Base-by-base conservation (phyloP, 129 eudicot species). In the Chrysanthemum lavandulifolium region DNA sequence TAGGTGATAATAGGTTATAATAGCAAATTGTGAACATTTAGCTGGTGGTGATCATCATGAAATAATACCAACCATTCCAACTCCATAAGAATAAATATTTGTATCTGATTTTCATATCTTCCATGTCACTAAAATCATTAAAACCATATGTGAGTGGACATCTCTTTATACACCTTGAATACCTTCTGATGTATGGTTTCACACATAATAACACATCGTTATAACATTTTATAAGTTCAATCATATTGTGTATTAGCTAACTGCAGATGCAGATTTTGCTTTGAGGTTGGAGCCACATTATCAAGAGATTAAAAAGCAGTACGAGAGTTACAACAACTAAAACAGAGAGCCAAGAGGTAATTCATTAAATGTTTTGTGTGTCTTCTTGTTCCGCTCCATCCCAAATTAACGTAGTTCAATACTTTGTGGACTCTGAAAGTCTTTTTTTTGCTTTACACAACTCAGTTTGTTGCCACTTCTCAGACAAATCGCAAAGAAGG, bases 221-320 rank as follows among this genome's bases (percentile, higher is more conserved):
- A 55, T 56, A 16, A 29, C 47, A 19, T 65, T 65, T 65, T 21
- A 18, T 56, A 9, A 47, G 78, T 65, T 5, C 54, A 29, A 10
- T 55, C 65, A 51, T 57, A 33, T 65, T 51, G 31, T 61, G 50
- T 77, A n/a, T 50, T 78, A 61, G 40, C 52, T 13, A 23, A 69
- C 19, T 79, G 63, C 84, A 93, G 98, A 93, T 81, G 87, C 95
- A 19, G 96, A 90, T 67, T 94, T 90, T 82, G 98, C 97, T 58
- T 78, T 87, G 85, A 86, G 97, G 71, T 73, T 93, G 85, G 98
- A 93, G 77, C 98, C 98, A 21, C 87, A 87, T 11, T 90, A 94
- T 77, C 92, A 84, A 83, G 98, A 94, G 84, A 72, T 94, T 70
- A 94, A 94, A 81, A 94, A 72, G 77, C 96, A 90, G 88, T 80